Conservation (phyloP, 805 yeast genomes). For the Sporopachydermia lactativora region DNA sequence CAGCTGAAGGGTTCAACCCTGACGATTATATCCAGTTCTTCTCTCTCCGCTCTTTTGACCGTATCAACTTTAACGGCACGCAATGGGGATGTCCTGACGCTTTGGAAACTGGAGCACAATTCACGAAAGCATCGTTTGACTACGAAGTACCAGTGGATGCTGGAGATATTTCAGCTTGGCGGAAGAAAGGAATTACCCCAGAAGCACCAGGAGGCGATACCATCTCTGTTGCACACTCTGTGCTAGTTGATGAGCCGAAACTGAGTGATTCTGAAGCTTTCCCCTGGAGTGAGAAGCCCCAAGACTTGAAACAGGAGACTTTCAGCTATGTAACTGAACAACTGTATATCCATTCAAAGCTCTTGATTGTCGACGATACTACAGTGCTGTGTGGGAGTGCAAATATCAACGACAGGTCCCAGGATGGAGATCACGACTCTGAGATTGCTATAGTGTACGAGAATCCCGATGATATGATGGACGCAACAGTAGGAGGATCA, state of each 20-base stretch:
- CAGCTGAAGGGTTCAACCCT: conserved; percentile 5
- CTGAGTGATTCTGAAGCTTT: conserved; percentile 2
- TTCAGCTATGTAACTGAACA: conserved; percentile 6
- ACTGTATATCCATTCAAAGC: conserved; percentile 6
- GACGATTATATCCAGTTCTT: conserved; percentile 5
- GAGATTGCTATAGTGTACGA: conserved; percentile 5
- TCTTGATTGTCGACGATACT: conserved; percentile 6
- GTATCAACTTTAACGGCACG: conserved; percentile 5
- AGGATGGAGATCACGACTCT: conserved; percentile 6
- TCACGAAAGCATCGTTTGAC: conserved; percentile 2
- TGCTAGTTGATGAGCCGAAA: conserved; percentile 4
- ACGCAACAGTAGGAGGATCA: conserved; percentile 3
- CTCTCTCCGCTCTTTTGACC: conserved; percentile 5
- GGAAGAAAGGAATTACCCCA: not conserved
- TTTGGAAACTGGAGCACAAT: not conserved
- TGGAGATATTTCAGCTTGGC: too few species aligned
- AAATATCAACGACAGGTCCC: conserved; percentile 6
- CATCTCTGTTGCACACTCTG: conserved; percentile 3
- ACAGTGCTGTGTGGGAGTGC: conserved; percentile 6
- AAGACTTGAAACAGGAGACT: conserved; percentile 1
- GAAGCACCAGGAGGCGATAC: not conserved
- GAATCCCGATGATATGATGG: conserved; percentile 2
- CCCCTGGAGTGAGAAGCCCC: not conserved
- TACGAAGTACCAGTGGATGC: conserved; percentile 1
- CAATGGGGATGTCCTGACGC: conserved; percentile 2